Percentiles rank a stretch among this genome's conserved stretches.
Conservation (phyloP, 1,139 yeast species). For the Suhomyces kunorum region DNA sequence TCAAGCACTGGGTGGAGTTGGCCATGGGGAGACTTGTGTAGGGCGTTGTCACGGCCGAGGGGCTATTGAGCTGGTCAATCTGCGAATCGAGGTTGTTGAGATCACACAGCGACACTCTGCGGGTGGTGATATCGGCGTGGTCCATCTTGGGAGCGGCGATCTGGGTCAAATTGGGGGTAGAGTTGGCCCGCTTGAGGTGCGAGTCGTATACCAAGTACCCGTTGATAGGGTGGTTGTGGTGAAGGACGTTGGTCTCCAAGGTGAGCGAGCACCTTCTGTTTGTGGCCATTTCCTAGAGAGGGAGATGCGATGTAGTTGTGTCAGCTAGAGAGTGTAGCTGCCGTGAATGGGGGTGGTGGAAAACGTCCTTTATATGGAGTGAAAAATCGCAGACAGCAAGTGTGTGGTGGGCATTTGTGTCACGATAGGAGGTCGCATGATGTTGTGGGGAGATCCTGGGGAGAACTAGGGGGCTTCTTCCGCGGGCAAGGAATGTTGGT, state of each 20-base stretch:
- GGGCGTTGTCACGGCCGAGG: not conserved
- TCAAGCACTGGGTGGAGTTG: slow-evolving; percentile 8
- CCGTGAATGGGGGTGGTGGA: no score
- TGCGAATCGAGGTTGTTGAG: slow-evolving; percentile 22
- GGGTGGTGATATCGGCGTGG: slow-evolving; percentile 3
- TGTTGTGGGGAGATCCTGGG: slow-evolving; percentile 4
- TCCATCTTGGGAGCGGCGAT: not conserved
- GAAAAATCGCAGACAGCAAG: slow-evolving; percentile 2
- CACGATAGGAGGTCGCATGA: slow-evolving; percentile 4
- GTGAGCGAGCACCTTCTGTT: slow-evolving; percentile 24
- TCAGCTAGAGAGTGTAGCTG: no score
- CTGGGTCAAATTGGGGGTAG: slow-evolving; percentile 17
- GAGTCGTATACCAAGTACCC: slow-evolving; percentile 27
- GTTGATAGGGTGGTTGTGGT: slow-evolving; percentile 25
- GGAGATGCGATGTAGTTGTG: no score
- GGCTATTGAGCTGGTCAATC: slow-evolving; percentile 9
- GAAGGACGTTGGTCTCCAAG: slow-evolving; percentile 19
- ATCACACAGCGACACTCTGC: slow-evolving; percentile 27
- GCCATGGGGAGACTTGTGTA: slow-evolving; percentile 1
- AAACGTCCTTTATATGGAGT: not conserved
- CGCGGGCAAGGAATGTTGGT: not conserved
- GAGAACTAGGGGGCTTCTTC: not conserved
- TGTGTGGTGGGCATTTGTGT: slow-evolving; percentile 6
- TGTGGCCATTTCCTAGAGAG: no score
- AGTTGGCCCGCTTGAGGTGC: slow-evolving; percentile 5